These are phyloP conservation scores for Erythrobasidium hasegawianum DNA, from an alignment of 1,284 basidiomycete genomes.

Conservation along the genomic window DNA sequence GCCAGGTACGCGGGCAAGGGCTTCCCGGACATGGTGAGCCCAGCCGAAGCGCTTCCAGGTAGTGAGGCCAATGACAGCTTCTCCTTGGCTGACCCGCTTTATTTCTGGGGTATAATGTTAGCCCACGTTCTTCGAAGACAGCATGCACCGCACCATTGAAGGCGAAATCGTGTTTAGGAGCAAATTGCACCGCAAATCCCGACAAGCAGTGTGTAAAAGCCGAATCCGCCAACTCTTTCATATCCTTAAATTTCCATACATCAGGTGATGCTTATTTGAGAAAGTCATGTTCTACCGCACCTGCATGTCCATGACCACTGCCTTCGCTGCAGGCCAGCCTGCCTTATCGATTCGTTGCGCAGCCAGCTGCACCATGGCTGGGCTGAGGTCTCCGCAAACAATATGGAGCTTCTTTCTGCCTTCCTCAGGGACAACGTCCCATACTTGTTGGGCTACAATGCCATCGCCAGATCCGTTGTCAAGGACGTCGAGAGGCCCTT, in stretches of 20 bases:
- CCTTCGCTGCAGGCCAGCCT: constrained; percentile 12
- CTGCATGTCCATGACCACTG: constrained; percentile 10
- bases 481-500: constrained; percentile 7
- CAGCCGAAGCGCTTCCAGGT: constrained; percentile 24
- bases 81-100: background rate
- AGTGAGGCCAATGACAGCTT: constrained; percentile 17
- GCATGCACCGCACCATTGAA: no score
- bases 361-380: constrained; percentile 12
- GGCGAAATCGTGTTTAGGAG: no score
- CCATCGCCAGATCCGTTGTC: constrained; percentile 18
- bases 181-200: no score
- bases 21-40: constrained; percentile 8
- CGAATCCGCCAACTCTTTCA: no score
- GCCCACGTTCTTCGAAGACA: no score
- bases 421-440: background rate
- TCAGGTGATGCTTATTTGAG: no score
- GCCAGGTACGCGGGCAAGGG: background rate
- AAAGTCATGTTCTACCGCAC: no score
- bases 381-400: constrained; percentile 10
- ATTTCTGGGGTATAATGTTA: no score
- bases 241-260: no score
- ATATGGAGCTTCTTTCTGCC: background rate
- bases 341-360: constrained; percentile 6
- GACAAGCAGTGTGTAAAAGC: no score
- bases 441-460: background rate